A percentile compares a stretch with the other conserved stretches of the same genome.
Conservation (phyloP, 352 stramenopile genomes). For the Globisporangium splendens region DNA sequence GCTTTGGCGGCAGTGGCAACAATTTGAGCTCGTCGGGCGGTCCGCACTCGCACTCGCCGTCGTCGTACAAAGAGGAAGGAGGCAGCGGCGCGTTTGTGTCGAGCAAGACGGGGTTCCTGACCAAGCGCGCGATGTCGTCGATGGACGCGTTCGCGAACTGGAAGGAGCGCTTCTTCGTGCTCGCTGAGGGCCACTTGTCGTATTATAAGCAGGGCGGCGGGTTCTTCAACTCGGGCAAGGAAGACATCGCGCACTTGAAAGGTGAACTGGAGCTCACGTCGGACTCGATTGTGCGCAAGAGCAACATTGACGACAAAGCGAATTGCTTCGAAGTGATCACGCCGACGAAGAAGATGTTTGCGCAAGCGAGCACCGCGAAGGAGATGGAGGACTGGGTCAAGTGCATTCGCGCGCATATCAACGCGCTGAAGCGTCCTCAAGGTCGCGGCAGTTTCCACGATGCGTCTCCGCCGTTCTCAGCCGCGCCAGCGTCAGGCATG, state of each 20-base stretch:
- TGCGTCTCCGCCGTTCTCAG: constrained; percentile 22
- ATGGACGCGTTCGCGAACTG: constrained; percentile 88
- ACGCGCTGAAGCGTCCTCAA: constrained; percentile 51
- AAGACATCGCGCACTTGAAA: constrained; percentile 85
- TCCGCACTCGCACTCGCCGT: constrained; percentile 11
- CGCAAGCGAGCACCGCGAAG: constrained; percentile 69
- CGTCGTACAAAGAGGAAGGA: constrained; percentile 27
- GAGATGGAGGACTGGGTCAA: constrained; percentile 89
- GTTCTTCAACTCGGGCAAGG: constrained; percentile 84
- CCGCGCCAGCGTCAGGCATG: constrained; percentile 21
- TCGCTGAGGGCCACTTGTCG: constrained; percentile 77
- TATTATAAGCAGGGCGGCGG: constrained; percentile 87
- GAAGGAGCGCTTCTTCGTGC: constrained; percentile 87
- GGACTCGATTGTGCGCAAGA: constrained; percentile 79
- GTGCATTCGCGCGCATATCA: constrained; percentile 76
- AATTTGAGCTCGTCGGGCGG: constrained; percentile 16
- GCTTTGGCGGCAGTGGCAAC: constrained; percentile 16
- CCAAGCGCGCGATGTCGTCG: constrained; percentile 82
- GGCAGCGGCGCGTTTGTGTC: constrained; percentile 50
- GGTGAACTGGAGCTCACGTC: constrained; percentile 77
- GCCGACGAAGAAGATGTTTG: constrained; percentile 84
- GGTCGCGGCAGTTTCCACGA: constrained; percentile 68
- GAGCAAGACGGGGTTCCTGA: constrained; percentile 84
- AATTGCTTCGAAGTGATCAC: constrained; percentile 87
- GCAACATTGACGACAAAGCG: constrained; percentile 81